Percentiles rank a stretch among this genome's conserved stretches.
phyloP scores from a whole-genome alignment of 1,284 basidiomycete species.

The Hypsizygus ulmarius region DNA sequence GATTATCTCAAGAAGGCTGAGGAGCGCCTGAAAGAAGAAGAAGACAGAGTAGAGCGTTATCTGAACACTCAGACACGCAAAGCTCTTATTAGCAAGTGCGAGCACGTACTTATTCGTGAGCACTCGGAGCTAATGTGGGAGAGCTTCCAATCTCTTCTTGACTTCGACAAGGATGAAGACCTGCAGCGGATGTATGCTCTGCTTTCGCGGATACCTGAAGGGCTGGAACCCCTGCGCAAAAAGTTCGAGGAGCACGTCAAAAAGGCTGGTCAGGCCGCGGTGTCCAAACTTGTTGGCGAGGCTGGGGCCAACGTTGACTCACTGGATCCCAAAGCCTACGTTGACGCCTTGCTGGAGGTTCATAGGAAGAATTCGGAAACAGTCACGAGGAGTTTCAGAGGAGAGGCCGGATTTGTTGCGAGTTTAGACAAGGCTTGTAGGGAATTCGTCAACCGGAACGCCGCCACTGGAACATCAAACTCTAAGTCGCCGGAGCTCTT shows the following conservation, averaged over 20 bases:
- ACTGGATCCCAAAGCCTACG: slow-evolving; percentile 88
- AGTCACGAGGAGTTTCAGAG: slow-evolving; percentile 87
- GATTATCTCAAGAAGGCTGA: slow-evolving; percentile 98
- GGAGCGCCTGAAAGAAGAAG: slow-evolving; percentile 89
- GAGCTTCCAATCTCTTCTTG: slow-evolving; percentile 84
- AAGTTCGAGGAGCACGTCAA: slow-evolving; percentile 93
- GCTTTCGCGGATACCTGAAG: slow-evolving; percentile 78
- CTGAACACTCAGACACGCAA: slow-evolving; percentile 83
- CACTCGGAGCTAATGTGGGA: slow-evolving; percentile 83
- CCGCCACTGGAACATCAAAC: slow-evolving; percentile 80
- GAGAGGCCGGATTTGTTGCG: slow-evolving; percentile 93
- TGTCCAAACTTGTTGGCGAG: slow-evolving; percentile 81
- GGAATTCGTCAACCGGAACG: slow-evolving; percentile 95
- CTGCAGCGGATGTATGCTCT: slow-evolving; percentile 87
- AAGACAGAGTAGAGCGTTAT: slow-evolving; percentile 93
- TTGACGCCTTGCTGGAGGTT: slow-evolving; percentile 89
- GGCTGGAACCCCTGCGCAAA: slow-evolving; percentile 81
- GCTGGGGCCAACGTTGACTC: slow-evolving; percentile 62
- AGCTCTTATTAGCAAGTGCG: slow-evolving; percentile 79
- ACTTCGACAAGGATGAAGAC: slow-evolving; percentile 86
- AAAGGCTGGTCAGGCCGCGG: slow-evolving; percentile 79
- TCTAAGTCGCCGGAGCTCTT: slow-evolving; percentile 94
- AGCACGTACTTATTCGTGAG: slow-evolving; percentile 81
- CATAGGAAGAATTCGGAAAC: slow-evolving; percentile 92
- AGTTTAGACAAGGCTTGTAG: slow-evolving; percentile 95